phyloP scores from a whole-genome alignment of 371 early-diverging fungal genomes.

The Saksenaea vasiformis region DNA sequence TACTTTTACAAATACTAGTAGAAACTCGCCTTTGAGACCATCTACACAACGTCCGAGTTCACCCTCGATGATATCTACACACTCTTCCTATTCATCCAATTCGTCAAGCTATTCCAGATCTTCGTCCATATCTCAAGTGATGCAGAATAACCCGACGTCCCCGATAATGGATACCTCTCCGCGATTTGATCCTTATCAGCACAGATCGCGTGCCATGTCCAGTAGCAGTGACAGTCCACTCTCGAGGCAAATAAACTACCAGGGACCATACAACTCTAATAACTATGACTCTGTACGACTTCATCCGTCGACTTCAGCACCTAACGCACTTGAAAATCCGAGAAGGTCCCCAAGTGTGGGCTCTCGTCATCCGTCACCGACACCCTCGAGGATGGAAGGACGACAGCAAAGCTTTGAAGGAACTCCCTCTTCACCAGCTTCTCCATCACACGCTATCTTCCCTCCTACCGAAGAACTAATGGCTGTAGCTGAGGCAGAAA shows the following conservation, averaged over 20 bases:
- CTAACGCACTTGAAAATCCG: background rate
- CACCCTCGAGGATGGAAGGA: slow-evolving; percentile 1
- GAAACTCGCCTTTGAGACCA: background rate
- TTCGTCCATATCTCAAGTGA: background rate
- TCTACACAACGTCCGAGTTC: background rate
- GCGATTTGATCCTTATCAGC: background rate
- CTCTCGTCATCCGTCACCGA: background rate
- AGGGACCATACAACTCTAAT: background rate
- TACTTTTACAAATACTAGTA: background rate
- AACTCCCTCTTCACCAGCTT: background rate
- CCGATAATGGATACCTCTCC: background rate
- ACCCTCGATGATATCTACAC: background rate
- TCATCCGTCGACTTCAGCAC: background rate
- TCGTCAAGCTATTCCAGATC: background rate
- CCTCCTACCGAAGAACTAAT: slow-evolving; percentile 16
- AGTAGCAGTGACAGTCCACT: background rate
- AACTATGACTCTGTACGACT: background rate
- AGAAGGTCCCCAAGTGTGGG: background rate
- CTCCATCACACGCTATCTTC: background rate
- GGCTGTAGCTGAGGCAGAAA: slow-evolving; percentile 2
- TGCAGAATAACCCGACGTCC: background rate
- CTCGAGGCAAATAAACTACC: background rate
- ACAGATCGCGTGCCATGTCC: background rate
- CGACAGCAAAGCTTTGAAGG: background rate
- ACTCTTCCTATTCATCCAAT: background rate